Evolutionary conservation across 306 rosid species (phyloP), one percentile per base, ranked within the genome.

Genomic region (Parietaria judaica): DNA sequence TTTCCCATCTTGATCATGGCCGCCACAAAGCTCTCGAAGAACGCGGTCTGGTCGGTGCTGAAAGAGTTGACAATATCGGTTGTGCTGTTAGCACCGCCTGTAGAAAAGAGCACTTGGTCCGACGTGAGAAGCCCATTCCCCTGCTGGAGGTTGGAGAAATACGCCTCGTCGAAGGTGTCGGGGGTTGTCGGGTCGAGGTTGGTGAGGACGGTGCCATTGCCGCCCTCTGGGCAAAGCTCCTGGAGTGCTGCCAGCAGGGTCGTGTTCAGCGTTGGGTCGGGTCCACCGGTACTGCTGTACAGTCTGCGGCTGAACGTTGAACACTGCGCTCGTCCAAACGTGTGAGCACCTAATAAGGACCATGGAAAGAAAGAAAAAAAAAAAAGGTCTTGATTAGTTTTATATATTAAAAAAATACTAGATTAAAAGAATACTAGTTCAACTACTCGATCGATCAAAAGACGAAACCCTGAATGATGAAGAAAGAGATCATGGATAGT

Each of bases 1-100:
- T 66, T 53, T 13, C 68, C 72, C 72, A 72, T 66, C 37, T 61
- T 72, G 34, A 61, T 55, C 72, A 72, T 66, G 4, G 77, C 54
- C 47, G 9, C 64, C 60, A 41, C 77, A 39, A 72, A 72, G 49
- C 14, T 38, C 1, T 8, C 50, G n/a, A 72, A 72, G 68, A 60
- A 72, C 38, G 57, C 35, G 12, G 5, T 37, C 46, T 54, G 68
- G 4, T 55, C 1, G 11, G 14, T 15, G 3, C 49, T 49, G 38
- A 61, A 66, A 53, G 14, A 7, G 54, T 55, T 14, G 4, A 66
- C 77, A 31, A 66, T 54, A 53, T 2, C 9, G 3, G 50, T 14
- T 3, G 77, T 61, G 31, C 31, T 23, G 31, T 66, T 66, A 3
- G 64, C 49, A 7, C 72, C 60, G 9, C 6, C 8, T 0, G 68